Percentiles rank a stretch among this genome's conserved stretches.
Conservation (phyloP, 371 early-diverging fungal species). For the Mucor saturninus region DNA sequence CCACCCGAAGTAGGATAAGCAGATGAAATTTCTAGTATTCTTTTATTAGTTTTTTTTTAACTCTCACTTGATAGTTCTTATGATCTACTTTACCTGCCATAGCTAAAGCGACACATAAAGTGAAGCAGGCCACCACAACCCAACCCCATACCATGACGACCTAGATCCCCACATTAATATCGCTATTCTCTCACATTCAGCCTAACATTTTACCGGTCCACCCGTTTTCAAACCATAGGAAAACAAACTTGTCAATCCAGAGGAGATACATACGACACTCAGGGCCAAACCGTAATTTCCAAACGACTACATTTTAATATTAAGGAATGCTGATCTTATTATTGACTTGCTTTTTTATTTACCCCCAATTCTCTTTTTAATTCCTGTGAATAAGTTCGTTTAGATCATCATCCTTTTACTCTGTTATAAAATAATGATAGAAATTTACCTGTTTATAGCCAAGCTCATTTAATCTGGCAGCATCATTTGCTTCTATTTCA, state of each 20-base stretch:
- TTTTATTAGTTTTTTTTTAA: not conserved
- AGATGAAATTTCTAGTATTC: conserved; percentile 61
- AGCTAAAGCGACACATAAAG: conserved; percentile 61
- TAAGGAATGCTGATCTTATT: not conserved
- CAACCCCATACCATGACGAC: conserved; percentile 55
- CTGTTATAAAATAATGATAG: not conserved
- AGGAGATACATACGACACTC: conserved; percentile 45
- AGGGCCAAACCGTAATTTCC: conserved; percentile 46
- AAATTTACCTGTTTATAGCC: conserved; percentile 43
- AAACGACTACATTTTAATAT: conserved; percentile 26
- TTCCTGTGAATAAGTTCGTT: conserved; percentile 26
- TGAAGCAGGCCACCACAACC: conserved; percentile 62
- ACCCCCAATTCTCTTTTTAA: conserved; percentile 45
- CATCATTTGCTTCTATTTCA: conserved; percentile 43
- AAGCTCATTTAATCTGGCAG: conserved; percentile 38
- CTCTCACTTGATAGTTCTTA: too few relatives aligned
- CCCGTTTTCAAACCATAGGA: conserved; percentile 43
- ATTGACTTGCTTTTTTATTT: not conserved
- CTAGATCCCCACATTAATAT: conserved; percentile 2
- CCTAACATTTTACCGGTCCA: conserved; percentile 34
- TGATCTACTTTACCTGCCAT: conserved; percentile 50
- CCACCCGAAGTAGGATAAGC: conserved; percentile 74
- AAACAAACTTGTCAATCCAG: conserved; percentile 46
- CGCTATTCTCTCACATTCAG: not conserved
- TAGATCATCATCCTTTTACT: not conserved